Evolutionary conservation across 73 alveolate species (phyloP), one percentile per base, ranked within the genome.

Genomic region (Symbiodinium pilosum): DNA sequence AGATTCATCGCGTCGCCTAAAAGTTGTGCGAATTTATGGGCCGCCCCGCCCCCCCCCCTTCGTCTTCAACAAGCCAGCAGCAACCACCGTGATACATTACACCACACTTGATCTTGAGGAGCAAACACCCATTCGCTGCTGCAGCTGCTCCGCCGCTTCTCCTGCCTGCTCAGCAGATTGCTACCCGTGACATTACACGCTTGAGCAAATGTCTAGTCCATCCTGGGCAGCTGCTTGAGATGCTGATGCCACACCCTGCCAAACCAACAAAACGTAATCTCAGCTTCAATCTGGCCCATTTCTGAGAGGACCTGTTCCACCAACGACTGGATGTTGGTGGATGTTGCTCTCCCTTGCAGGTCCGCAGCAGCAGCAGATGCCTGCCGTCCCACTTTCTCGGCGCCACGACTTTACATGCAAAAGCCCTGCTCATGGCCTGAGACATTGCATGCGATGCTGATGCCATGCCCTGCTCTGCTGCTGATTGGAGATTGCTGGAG

Each of bases 401-500:
- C 11, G 84, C 85, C 68, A 87, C 12, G 38, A 68, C 86, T 8
- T 34, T 26, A 3, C 86, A 87, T 8, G 84, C 95, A 0, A 30
- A 26, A 54, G 26, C 32, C 36, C 54, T 18, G 34, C 54, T 16
- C 89, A 20, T 20, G 5, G 89, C 95, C 95, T 87, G 86, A 4
- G 95, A 84, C 86, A 87, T 26, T 59, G 95, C 95, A 3, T 59
- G 51, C 9, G 95, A 87, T 14, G 95, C 95, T 14, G 59, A 54
- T 26, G 95, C 95, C 95, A 87, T 87, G 84, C 86, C 68, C 43
- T 87, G 95, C 64, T 68, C 95, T 34, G 95, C 73, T 56, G 95
- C 95, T 16, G 51, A 12, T 9, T 89, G 87, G 51, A 89, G 73
- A 44, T 68, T 84, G 9, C 32, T 18, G 43, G 95, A 59, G 32